Percentiles rank a stretch among this genome's conserved stretches.
Evolutionary conservation across 1,284 basidiomycete species (phyloP).

Genomic region (Ganoderma multipileum): DNA sequence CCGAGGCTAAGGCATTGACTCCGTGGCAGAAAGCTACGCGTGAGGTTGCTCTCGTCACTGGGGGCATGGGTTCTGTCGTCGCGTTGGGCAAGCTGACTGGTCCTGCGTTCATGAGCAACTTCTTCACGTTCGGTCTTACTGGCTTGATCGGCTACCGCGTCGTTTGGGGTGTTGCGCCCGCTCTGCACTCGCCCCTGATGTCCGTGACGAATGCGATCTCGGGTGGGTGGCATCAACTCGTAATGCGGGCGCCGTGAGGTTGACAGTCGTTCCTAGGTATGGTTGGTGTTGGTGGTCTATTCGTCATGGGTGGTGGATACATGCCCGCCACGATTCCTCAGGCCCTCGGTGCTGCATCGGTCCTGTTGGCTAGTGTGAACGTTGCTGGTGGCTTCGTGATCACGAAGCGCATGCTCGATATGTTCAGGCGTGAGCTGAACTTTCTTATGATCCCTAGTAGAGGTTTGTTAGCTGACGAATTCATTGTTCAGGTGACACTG

Average conservation of each 20-base stretch:
- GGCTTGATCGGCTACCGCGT: slow-evolving; percentile 86
- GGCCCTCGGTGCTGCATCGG: slow-evolving; percentile 77
- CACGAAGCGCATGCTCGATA: slow-evolving; percentile 88
- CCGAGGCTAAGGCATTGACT: slow-evolving; percentile 67
- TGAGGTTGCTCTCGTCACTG: slow-evolving; percentile 75
- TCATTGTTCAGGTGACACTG: slow-evolving; percentile 63
- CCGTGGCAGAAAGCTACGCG: slow-evolving; percentile 83
- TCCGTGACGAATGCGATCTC: slow-evolving; percentile 87
- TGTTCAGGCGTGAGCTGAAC: slow-evolving; percentile 76
- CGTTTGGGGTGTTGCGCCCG: slow-evolving; percentile 87
- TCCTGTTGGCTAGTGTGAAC: slow-evolving; percentile 84
- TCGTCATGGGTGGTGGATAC: slow-evolving; percentile 88
- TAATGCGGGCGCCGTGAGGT: not conserved
- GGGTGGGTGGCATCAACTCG: slow-evolving; percentile 43
- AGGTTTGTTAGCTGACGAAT: not conserved
- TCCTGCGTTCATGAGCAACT: slow-evolving; percentile 83
- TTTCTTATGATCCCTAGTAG: not conserved
- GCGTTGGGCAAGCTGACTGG: slow-evolving; percentile 81
- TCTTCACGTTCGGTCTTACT: slow-evolving; percentile 85
- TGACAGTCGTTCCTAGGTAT: slow-evolving; percentile 49
- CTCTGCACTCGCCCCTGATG: slow-evolving; percentile 85
- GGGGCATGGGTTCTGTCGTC: slow-evolving; percentile 75
- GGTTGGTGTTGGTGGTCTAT: slow-evolving; percentile 86
- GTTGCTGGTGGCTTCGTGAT: slow-evolving; percentile 86
- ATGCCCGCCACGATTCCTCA: slow-evolving; percentile 84